Percentiles rank a stretch among this genome's conserved stretches.
Conservation (phyloP, 1,284 basidiomycete species). For the Ustilago lituana region DNA sequence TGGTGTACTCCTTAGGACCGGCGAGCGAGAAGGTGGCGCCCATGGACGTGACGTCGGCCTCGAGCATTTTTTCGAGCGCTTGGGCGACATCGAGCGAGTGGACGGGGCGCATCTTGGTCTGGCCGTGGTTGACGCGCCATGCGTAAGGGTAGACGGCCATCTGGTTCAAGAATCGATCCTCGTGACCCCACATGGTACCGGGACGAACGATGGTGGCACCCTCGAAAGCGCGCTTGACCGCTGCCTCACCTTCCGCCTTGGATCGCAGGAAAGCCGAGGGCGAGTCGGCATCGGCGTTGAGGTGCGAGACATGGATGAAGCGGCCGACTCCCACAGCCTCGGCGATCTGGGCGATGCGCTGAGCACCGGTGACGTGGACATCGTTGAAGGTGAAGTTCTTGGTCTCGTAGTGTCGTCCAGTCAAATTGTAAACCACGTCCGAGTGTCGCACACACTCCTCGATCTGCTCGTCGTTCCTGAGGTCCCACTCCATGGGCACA, state of each 20-base stretch:
- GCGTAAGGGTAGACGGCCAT: conserved; percentile 93
- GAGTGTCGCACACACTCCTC: conserved; percentile 94
- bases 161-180: conserved; percentile 93
- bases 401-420: conserved; percentile 89
- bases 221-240: conserved; percentile 84
- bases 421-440: conserved; percentile 94
- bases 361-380: conserved; percentile 78
- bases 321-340: conserved; percentile 81
- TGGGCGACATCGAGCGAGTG: conserved; percentile 95
- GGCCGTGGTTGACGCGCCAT: conserved; percentile 89
- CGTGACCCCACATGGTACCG: conserved; percentile 85
- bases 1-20: conserved; percentile 86
- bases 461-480: conserved; percentile 86
- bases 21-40: conserved; percentile 81
- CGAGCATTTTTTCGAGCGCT: conserved; percentile 82
- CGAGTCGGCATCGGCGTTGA: conserved; percentile 86
- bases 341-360: conserved; percentile 79
- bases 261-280: conserved; percentile 84
- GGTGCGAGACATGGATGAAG: conserved; percentile 92
- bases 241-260: conserved; percentile 89
- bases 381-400: conserved; percentile 86
- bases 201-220: conserved; percentile 90
- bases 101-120: conserved; percentile 87
- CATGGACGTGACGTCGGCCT: conserved; percentile 73
- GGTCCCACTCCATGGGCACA: conserved; percentile 95